Conservation (phyloP, 2,329 filamentous ascomycete genomes). For the Claviceps pazoutovae region DNA sequence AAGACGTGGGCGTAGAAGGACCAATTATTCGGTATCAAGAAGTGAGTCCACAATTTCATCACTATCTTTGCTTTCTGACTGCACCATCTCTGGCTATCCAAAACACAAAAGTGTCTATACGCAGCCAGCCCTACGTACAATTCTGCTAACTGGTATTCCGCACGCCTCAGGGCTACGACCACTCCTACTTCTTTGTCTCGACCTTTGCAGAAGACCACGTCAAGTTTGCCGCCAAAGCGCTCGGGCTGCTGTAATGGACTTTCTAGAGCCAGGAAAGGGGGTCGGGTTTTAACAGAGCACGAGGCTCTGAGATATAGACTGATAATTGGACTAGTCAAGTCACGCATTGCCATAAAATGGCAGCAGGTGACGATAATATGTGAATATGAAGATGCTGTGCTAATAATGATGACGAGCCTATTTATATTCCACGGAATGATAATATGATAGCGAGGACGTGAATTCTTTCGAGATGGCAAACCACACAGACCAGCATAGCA, state of each 20-base stretch:
- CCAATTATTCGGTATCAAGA: slow-evolving; percentile 73
- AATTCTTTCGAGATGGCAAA: no score
- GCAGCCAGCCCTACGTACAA: no score
- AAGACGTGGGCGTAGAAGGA: slow-evolving; percentile 58
- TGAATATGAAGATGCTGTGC: neutral
- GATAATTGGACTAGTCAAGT: no score
- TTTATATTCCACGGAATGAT: no score
- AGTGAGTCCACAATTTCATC: slow-evolving; percentile 23
- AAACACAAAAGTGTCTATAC: no score
- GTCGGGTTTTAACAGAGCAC: neutral
- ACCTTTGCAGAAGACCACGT: slow-evolving; percentile 84
- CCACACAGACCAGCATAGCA: no score
- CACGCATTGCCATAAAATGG: no score
- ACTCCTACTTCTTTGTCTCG: slow-evolving; percentile 95
- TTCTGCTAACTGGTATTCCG: neutral
- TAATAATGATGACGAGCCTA: no score
- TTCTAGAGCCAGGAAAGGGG: neutral
- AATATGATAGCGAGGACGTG: no score
- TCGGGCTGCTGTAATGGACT: slow-evolving; percentile 24
- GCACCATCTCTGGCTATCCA: no score
- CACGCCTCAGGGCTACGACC: slow-evolving; percentile 63
- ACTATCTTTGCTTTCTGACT: neutral
- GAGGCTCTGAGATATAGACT: no score
- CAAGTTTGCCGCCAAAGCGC: slow-evolving; percentile 77
- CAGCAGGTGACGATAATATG: neutral